A percentile compares a stretch with the other conserved stretches of the same genome.
These are phyloP conservation scores for Ustilago cynodontis DNA, from an alignment of 1,284 basidiomycete genomes.

Conservation along the genomic window DNA sequence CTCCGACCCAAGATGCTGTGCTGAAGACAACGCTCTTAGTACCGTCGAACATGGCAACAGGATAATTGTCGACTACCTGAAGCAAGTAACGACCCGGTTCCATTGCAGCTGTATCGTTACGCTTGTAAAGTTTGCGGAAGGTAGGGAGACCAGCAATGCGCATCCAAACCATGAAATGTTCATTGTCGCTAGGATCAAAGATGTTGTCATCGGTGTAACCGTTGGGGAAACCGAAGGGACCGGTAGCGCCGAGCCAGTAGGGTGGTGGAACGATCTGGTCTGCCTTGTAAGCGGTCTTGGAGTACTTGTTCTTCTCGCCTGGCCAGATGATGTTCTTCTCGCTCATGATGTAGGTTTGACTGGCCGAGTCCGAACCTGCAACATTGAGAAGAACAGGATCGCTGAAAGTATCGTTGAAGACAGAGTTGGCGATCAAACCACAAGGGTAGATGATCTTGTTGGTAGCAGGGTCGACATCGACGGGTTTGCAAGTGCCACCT, in stretches of 20 bases:
- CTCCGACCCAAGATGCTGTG: constrained; percentile 97
- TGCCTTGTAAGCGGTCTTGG: constrained; percentile 64
- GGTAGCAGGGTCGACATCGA: constrained; percentile 72
- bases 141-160: constrained; percentile 95
- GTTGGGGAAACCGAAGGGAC: constrained; percentile 75
- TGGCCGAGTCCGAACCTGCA: constrained; percentile 71
- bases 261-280: constrained; percentile 88
- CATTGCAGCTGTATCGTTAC: constrained; percentile 86
- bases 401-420: constrained; percentile 93
- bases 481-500: constrained; percentile 88
- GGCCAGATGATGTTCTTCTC: constrained; percentile 90
- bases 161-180: constrained; percentile 99
- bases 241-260: constrained; percentile 76
- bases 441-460: constrained; percentile 80
- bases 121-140: constrained; percentile 92
- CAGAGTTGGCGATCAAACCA: constrained; percentile 96
- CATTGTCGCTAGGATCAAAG: constrained; percentile 82
- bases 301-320: constrained; percentile 90
- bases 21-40: constrained; percentile 97
- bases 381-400: constrained; percentile 77
- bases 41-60: constrained; percentile 88
- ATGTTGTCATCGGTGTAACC: constrained; percentile 79
- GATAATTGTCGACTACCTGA: constrained; percentile 88
- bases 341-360: constrained; percentile 79
- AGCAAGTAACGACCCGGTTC: constrained; percentile 82